phyloP scores from a whole-genome alignment of 139 green algal genomes.

The Limnomonas spitsbergensis region DNA sequence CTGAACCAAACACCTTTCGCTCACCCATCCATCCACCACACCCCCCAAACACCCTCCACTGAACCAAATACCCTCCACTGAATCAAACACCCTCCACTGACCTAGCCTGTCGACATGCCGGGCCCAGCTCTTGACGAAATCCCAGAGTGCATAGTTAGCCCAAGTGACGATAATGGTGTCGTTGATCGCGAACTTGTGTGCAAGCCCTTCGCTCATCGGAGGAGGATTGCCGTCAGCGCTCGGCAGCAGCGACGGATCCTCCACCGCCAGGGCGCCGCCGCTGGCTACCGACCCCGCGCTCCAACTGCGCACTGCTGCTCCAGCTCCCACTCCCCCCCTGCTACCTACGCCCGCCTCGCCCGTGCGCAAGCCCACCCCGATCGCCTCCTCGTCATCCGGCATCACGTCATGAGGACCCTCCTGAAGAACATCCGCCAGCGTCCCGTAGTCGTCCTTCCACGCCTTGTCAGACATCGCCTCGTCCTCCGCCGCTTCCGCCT shows the following conservation, averaged over 20 bases:
- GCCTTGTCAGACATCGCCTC: not conserved
- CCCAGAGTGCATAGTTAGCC: slow-evolving; percentile 84
- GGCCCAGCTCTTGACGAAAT: slow-evolving; percentile 87
- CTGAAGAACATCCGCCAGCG: not conserved
- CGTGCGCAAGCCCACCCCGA: not conserved
- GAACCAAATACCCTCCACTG: no score
- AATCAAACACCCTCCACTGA: no score
- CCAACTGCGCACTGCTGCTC: not conserved
- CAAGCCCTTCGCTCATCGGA: slow-evolving; percentile 3
- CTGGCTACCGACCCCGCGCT: not conserved
- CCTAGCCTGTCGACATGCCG: slow-evolving; percentile 53
- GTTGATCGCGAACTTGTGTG: slow-evolving; percentile 11
- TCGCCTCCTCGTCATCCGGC: not conserved
- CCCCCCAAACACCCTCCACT: no score
- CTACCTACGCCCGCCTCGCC: not conserved
- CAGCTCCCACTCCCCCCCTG: not conserved
- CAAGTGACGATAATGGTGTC: slow-evolving; percentile 69
- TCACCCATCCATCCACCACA: no score
- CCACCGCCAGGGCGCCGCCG: not conserved
- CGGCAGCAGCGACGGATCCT: not conserved
- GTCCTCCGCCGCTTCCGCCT: not conserved
- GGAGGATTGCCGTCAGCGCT: not conserved
- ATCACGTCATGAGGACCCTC: not conserved
- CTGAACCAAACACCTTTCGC: no score
- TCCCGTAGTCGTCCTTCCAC: not conserved